Conservation (phyloP, 1,284 basidiomycete species). For the Moesziomyces sp. region DNA sequence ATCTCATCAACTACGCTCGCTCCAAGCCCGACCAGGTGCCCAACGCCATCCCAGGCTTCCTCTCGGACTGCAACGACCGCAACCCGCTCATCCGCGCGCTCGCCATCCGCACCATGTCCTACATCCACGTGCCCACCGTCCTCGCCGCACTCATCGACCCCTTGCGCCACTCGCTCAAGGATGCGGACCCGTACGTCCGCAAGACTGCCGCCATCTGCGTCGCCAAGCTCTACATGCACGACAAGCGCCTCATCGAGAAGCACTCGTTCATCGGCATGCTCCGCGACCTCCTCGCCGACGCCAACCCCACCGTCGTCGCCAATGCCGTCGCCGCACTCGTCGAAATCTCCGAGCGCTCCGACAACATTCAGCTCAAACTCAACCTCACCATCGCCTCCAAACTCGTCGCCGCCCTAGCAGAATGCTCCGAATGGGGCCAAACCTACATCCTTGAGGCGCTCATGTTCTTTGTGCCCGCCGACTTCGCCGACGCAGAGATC, state of each 20-base stretch:
- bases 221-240: slow-evolving; percentile 87
- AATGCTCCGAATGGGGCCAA: slow-evolving; percentile 98
- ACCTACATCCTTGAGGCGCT: slow-evolving; percentile 97
- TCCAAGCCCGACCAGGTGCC: slow-evolving; percentile 88
- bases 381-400: slow-evolving; percentile 85
- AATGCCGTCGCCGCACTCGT: slow-evolving; percentile 93
- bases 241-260: slow-evolving; percentile 83
- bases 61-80: slow-evolving; percentile 90
- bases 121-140: slow-evolving; percentile 74
- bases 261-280: slow-evolving; percentile 85
- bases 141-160: slow-evolving; percentile 84
- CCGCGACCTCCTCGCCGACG: slow-evolving; percentile 87
- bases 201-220: slow-evolving; percentile 94
- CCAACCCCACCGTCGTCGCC: slow-evolving; percentile 92
- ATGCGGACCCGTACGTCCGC: slow-evolving; percentile 92
- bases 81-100: slow-evolving; percentile 91
- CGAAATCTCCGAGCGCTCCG: slow-evolving; percentile 88
- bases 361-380: slow-evolving; percentile 83
- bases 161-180: slow-evolving; percentile 85
- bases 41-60: slow-evolving; percentile 85
- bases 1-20: slow-evolving; percentile 89
- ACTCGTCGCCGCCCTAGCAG: slow-evolving; percentile 82
- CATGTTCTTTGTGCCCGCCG: slow-evolving; percentile 89
- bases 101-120: slow-evolving; percentile 95
- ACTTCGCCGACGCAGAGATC: slow-evolving; percentile 86